These are phyloP conservation scores for Neophaeococcomyces mojaviensis DNA, from an alignment of 2,329 filamentous ascomycete genomes.

Conservation along the genomic window DNA sequence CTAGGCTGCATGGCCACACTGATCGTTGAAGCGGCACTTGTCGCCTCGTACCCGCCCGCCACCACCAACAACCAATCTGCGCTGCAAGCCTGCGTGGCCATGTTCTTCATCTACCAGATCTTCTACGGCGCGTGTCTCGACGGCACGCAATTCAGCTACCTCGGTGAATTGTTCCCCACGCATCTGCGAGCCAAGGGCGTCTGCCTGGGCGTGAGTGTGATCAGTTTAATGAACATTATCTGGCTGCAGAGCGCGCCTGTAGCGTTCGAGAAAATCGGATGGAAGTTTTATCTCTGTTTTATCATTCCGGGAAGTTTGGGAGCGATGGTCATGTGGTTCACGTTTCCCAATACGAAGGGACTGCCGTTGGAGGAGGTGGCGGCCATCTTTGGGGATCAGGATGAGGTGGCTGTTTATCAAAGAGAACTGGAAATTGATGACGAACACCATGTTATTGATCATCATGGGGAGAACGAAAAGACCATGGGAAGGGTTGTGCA, in stretches of 20 bases:
- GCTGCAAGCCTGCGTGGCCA: constrained; percentile 32
- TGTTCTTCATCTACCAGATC: constrained; percentile 34
- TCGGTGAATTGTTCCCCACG: constrained; percentile 39
- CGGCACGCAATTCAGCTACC: constrained; percentile 12
- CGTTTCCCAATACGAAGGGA: constrained; percentile 24
- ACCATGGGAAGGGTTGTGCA: no score
- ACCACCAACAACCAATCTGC: constrained; percentile 27
- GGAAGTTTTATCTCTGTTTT: constrained; percentile 34
- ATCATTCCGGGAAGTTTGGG: constrained; percentile 22
- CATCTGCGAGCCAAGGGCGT: constrained; percentile 28
- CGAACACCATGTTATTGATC: no score
- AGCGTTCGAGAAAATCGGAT: constrained; percentile 26
- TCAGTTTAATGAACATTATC: constrained; percentile 32
- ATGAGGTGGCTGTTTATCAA: neutral
- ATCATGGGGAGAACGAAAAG: no score
- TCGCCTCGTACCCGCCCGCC: constrained; percentile 30
- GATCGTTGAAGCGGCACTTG: constrained; percentile 33
- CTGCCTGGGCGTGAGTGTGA: constrained; percentile 28
- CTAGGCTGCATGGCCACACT: constrained; percentile 34
- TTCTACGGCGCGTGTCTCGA: constrained; percentile 27
- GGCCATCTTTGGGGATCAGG: constrained; percentile 21
- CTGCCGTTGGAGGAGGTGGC: constrained; percentile 27
- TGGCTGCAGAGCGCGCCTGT: constrained; percentile 27
- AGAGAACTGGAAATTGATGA: no score
- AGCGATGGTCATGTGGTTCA: no score